These are phyloP conservation scores for Leccinum ponderosum DNA, from an alignment of 1,284 basidiomycete species.

Conservation along the genomic window DNA sequence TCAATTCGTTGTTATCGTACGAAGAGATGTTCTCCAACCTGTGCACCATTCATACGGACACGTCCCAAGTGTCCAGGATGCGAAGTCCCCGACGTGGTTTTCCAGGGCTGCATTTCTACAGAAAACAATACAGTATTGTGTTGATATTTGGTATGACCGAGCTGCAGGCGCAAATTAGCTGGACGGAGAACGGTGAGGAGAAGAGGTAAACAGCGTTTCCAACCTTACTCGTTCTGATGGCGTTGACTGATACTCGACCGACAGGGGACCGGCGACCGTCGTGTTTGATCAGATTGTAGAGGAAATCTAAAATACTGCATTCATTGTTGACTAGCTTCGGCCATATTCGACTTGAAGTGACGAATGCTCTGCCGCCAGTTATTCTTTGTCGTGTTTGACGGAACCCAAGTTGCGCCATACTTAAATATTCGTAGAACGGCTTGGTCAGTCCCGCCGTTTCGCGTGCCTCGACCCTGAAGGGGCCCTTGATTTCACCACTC, in stretches of 20 bases:
- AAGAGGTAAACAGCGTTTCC: conserved; percentile 17
- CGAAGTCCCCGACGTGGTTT: conserved; percentile 30
- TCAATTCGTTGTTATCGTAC: background rate
- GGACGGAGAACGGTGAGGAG: conserved; percentile 39
- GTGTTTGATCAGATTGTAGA: conserved; percentile 37
- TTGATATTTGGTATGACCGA: conserved; percentile 51
- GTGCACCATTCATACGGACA: conserved; percentile 45
- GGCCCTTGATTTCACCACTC: background rate
- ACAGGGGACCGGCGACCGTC: conserved; percentile 33
- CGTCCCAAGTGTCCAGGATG: conserved; percentile 33
- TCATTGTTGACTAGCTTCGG: background rate
- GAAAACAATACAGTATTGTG: conserved; percentile 46
- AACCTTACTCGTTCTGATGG: no score
- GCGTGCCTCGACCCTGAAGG: background rate
- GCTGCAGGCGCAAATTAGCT: conserved; percentile 45
- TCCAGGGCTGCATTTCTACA: conserved; percentile 37
- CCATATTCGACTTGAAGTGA: background rate
- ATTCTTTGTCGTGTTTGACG: background rate
- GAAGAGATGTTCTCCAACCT: conserved; percentile 44
- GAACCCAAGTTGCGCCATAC: background rate
- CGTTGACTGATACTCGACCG: conserved; percentile 4
- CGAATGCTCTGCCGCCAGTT: background rate
- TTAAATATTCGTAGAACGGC: background rate
- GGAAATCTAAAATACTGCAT: conserved; percentile 18
- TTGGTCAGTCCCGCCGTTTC: background rate